phyloP scores from a whole-genome alignment of 805 yeast genomes.

The Candida incommunis region DNA sequence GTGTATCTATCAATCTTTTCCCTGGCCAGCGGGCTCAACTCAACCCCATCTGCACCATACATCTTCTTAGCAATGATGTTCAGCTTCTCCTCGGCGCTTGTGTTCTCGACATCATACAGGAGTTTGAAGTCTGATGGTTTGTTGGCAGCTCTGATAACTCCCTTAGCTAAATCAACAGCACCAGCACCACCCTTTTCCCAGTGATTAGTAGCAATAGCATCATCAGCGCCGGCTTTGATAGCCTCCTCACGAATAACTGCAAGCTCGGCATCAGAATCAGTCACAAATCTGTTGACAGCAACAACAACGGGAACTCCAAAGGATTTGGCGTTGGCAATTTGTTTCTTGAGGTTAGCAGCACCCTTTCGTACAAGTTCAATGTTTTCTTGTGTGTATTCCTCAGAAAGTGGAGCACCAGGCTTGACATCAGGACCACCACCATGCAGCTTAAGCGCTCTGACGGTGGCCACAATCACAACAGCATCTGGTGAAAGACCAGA shows the following conservation, averaged over 20 bases:
- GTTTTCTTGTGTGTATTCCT: constrained; percentile 68
- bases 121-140: constrained; percentile 35
- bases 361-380: constrained; percentile 66
- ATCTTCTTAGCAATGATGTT: constrained; percentile 66
- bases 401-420: constrained; percentile 81
- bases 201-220: constrained; percentile 81
- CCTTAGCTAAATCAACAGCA: constrained; percentile 69
- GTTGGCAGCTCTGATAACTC: constrained; percentile 55
- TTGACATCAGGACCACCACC: constrained; percentile 97
- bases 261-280: constrained; percentile 72
- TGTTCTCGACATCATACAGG: constrained; percentile 52
- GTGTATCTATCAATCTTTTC: constrained; percentile 71
- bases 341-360: constrained; percentile 79
- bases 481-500: constrained; percentile 81
- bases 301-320: constrained; percentile 90
- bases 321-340: constrained; percentile 68
- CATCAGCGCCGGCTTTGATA: constrained; percentile 80
- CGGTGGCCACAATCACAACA: constrained; percentile 90
- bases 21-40: constrained; percentile 68
- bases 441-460: constrained; percentile 89
- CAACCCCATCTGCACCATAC: constrained; percentile 87
- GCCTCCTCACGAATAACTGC: constrained; percentile 70
- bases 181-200: constrained; percentile 96
- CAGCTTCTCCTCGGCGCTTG: constrained; percentile 68
- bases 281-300: constrained; percentile 77